These are phyloP conservation scores for Paramecium sonneborni DNA, from an alignment of 73 alveolate genomes.

Conservation along the genomic window DNA sequence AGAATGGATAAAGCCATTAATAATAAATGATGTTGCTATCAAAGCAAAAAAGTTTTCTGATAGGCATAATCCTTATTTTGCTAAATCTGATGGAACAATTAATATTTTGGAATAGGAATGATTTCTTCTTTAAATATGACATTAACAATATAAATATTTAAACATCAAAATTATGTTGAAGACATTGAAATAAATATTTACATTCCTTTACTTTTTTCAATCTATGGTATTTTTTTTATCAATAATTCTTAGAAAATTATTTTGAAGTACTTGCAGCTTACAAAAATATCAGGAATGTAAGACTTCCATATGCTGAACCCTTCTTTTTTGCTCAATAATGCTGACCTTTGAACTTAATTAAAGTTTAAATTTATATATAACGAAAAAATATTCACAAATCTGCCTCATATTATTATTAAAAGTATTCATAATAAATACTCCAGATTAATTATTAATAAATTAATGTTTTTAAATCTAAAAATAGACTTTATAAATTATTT, in stretches of 20 bases:
- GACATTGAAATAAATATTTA: neutral
- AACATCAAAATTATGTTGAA: neutral
- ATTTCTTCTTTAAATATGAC: neutral
- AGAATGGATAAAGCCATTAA: slow-evolving; percentile 46
- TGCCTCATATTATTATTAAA: neutral
- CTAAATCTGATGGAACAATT: slow-evolving; percentile 40
- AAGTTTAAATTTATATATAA: neutral
- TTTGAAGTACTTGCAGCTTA: neutral
- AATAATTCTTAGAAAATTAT: neutral
- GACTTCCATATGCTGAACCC: neutral
- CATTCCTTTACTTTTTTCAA: neutral
- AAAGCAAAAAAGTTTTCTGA: slow-evolving; percentile 49
- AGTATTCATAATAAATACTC: neutral
- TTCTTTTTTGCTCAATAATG: neutral
- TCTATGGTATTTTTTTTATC: neutral
- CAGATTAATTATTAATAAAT: neutral
- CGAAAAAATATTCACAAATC: neutral
- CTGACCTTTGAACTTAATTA: neutral
- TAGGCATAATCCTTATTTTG: slow-evolving; percentile 45
- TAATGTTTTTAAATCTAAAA: neutral
- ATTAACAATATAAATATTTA: neutral
- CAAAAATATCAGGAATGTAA: neutral
- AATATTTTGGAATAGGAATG: neutral
- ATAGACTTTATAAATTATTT: neutral
- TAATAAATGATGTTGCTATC: slow-evolving; percentile 11